Evolutionary conservation across 345 rosid species (phyloP).

Genomic region (Brassica rapa): DNA sequence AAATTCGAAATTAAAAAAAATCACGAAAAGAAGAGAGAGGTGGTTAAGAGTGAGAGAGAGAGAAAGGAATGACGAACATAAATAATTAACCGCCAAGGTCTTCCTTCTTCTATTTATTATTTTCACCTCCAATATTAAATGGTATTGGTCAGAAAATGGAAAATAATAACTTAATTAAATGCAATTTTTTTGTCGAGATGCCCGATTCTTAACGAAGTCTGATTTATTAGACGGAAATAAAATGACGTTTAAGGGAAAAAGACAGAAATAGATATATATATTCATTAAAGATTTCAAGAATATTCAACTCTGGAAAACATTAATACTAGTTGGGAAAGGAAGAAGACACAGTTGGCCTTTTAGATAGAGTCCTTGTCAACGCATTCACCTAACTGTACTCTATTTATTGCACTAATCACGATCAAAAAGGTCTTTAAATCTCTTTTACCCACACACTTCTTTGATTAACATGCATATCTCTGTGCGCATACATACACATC

Average conservation of each 20-base stretch:
- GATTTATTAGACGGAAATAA: background rate
- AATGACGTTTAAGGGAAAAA: background rate
- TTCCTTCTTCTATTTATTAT: background rate
- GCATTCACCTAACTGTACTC: conserved; percentile 15
- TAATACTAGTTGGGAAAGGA: background rate
- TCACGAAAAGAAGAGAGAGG: background rate
- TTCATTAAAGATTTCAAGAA: conserved; percentile 7
- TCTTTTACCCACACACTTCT: background rate
- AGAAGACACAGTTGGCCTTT: conserved; percentile 34
- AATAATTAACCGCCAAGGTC: background rate
- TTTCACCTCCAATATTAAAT: background rate
- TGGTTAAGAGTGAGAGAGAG: background rate
- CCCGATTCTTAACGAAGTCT: background rate
- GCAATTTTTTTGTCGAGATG: background rate
- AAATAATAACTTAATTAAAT: background rate
- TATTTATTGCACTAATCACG: conserved; percentile 34
- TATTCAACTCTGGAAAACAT: conserved; percentile 19
- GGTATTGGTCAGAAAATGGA: background rate
- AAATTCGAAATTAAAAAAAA: background rate
- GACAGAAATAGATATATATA: background rate
- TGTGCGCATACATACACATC: background rate
- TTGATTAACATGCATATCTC: background rate
- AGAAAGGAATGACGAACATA: background rate
- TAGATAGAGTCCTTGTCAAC: conserved; percentile 27
- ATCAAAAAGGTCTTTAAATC: background rate